Evolutionary conservation across 495 filamentous ascomycete species (phyloP), one percentile per base, ranked within the genome.

Genomic region (Tricharina praecox): DNA sequence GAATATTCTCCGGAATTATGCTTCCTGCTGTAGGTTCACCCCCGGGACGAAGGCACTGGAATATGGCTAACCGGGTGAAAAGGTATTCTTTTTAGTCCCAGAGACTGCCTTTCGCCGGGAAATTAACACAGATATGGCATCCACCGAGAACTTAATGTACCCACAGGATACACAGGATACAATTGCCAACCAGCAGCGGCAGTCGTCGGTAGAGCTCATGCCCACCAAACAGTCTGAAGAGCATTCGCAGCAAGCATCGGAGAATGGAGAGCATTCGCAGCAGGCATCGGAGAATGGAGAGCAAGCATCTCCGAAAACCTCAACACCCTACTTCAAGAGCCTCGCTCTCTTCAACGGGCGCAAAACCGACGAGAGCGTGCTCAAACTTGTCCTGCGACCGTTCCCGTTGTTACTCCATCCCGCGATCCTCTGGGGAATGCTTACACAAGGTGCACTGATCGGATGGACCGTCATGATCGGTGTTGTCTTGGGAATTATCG

Each of bases 391-490:
- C 72, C 61, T 84, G 71, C 55, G 79, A 73, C 65, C 67, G 66
- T 62, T 74, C 72, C 64, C 85, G 66, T 53, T 76, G 65, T 21
- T 77, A 54, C 61, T 82, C 13, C 87, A 95, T 52, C 87, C 86
- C 0, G 82, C 82, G 32, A 79, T 95, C 45, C 58, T 93, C 26
- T 95, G 85, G 83, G 85, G 82, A 8, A 87, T 81, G 59, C 67
- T 95, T 1, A 93, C 84, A 36, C 87, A 95, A 70, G 86, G 86
- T 10, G 74, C 82, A 1, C 70, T 93, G 49, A 92, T 95, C 51
- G 87, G 87, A 50, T 95, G 87, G 87, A 86, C 85, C 3, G 87
- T 94, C 5, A 79, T 95, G 58, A 90, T 95, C 44, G 86, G 86
- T 39, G 81, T 93, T 21, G 75, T 90, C 45, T 65, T 94, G 20